These are phyloP conservation scores for Dioszegia aurantiaca DNA, from an alignment of 768 basidiomycete species.

Conservation along the genomic window DNA sequence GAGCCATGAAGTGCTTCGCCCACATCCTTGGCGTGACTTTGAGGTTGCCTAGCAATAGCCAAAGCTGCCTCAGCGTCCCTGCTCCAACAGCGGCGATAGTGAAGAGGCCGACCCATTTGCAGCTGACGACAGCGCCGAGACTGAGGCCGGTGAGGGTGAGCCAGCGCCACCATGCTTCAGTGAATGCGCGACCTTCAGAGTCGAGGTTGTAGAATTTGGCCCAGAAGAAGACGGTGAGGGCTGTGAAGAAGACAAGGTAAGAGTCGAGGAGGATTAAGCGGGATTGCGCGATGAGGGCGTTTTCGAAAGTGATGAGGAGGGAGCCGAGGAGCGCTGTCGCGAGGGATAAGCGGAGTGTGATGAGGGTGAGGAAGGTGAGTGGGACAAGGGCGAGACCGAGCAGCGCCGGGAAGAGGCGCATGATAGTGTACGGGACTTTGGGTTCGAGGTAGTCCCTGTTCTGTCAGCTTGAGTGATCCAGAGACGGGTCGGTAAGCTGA, in stretches of 20 bases:
- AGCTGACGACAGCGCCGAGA: slow-evolving; percentile 86
- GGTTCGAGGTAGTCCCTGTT: slow-evolving; percentile 66
- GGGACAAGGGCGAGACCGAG: slow-evolving; percentile 88
- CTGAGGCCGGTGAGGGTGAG: slow-evolving; percentile 79
- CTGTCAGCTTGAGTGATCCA: slow-evolving; percentile 5
- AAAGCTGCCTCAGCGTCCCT: slow-evolving; percentile 79
- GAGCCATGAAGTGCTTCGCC: slow-evolving; percentile 78
- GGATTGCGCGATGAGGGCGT: slow-evolving; percentile 91
- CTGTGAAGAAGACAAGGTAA: slow-evolving; percentile 97
- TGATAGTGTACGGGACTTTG: slow-evolving; percentile 87
- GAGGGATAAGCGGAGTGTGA: slow-evolving; percentile 84
- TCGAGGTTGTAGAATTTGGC: slow-evolving; percentile 88
- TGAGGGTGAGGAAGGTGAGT: slow-evolving; percentile 86
- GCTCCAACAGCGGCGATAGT: slow-evolving; percentile 91
- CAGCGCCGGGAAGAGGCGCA: slow-evolving; percentile 90
- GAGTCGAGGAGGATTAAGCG: slow-evolving; percentile 96
- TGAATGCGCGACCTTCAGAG: slow-evolving; percentile 62
- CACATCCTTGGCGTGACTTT: slow-evolving; percentile 72
- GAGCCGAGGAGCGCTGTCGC: slow-evolving; percentile 88
- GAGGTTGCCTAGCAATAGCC: slow-evolving; percentile 83
- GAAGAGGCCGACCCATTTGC: slow-evolving; percentile 98
- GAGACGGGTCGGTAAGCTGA: neutral
- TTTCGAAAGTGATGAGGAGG: slow-evolving; percentile 92
- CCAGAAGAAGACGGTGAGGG: slow-evolving; percentile 81
- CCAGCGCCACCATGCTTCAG: slow-evolving; percentile 87